Evolutionary conservation across 2,329 filamentous ascomycete species (phyloP).

Genomic region (Exophiala aquamarina): DNA sequence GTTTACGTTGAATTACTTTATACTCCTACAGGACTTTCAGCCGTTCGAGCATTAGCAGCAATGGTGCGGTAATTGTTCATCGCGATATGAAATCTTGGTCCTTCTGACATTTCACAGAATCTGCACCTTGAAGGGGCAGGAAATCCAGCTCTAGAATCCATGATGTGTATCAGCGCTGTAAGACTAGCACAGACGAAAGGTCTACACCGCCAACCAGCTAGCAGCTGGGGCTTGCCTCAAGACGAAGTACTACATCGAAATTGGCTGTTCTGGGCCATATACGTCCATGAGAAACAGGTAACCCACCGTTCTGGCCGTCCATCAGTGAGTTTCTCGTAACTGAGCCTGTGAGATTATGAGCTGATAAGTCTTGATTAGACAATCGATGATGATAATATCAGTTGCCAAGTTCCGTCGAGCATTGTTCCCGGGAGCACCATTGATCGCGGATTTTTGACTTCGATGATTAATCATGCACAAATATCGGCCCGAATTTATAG

Average conservation of each 20-base stretch:
- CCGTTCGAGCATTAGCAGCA: not conserved
- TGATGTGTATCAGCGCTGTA: conserved; percentile 1
- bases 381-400: conserved; percentile 10
- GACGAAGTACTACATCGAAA: not conserved
- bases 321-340: conserved; percentile 3
- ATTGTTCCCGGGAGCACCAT: not conserved
- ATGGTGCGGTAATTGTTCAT: not conserved
- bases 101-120: not conserved
- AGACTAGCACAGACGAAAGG: conserved; percentile 4
- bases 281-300: conserved; percentile 6
- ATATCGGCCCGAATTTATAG: conserved; percentile 3
- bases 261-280: conserved; percentile 10
- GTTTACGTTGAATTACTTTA: not conserved
- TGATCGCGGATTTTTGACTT: not conserved
- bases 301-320: conserved; percentile 5
- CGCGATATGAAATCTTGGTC: not conserved
- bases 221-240: not conserved
- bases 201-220: conserved; percentile 3
- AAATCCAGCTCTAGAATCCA: conserved; percentile 4
- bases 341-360: too few relatives aligned
- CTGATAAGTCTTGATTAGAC: not conserved
- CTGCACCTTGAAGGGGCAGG: not conserved
- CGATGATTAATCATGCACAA: not conserved
- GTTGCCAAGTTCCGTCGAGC: not conserved
- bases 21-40: not conserved